These are phyloP conservation scores for Begonia masoniana DNA, from an alignment of 306 rosid species.

Conservation along the genomic window DNA sequence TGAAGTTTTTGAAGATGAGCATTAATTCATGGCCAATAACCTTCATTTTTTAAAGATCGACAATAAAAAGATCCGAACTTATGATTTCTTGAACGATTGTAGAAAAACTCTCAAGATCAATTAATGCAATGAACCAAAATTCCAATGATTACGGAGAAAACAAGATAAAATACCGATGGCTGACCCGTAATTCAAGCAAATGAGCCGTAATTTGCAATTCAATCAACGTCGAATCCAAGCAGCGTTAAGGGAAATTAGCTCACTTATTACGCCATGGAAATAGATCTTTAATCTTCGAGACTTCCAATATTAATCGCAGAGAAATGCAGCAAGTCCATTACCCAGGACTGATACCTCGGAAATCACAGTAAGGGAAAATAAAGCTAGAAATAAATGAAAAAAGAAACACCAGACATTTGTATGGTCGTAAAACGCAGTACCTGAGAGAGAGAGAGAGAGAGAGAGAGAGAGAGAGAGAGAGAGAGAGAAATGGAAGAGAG, in stretches of 20 bases:
- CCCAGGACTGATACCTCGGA: slow-evolving; percentile 3
- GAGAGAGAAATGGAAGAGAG: slow-evolving; percentile 14
- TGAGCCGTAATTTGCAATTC: slow-evolving; percentile 12
- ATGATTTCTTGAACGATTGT: too few relatives aligned
- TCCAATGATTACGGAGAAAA: slow-evolving; percentile 16
- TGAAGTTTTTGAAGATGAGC: slow-evolving; percentile 8
- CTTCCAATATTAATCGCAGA: too few relatives aligned
- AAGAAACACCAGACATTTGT: too few relatives aligned
- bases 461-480: slow-evolving; percentile 11
- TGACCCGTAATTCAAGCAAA: slow-evolving; percentile 21
- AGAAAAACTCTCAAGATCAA: slow-evolving; percentile 1
- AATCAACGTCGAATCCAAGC: slow-evolving; percentile 16
- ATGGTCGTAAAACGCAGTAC: not conserved
- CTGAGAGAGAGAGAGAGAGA: slow-evolving; percentile 23
- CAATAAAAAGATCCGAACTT: too few relatives aligned
- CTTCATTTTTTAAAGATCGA: too few relatives aligned
- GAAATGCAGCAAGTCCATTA: too few relatives aligned
- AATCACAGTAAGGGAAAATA: slow-evolving; percentile 13
- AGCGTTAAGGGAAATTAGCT: slow-evolving; percentile 3
- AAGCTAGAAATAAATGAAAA: too few relatives aligned
- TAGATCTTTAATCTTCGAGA: too few relatives aligned
- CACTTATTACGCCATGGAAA: not conserved
- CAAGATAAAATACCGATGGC: slow-evolving; percentile 6
- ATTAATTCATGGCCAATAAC: not conserved
- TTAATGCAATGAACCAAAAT: slow-evolving; percentile 21